A percentile compares a stretch with the other conserved stretches of the same genome.
phyloP scores from a whole-genome alignment of 2,329 filamentous ascomycete genomes.

The Lachnellula arida region DNA sequence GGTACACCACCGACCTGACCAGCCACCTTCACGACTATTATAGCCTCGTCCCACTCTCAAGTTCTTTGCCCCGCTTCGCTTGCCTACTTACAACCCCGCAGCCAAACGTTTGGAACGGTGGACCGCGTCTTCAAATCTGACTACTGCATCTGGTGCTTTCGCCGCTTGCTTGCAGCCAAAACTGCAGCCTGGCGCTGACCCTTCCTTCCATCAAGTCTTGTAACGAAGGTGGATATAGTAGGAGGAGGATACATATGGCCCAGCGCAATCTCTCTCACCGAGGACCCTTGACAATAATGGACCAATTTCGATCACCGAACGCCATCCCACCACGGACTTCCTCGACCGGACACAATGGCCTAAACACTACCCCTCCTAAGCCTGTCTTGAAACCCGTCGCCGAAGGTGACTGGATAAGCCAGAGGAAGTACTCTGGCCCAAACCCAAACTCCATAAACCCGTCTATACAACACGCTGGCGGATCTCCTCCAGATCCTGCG shows the following conservation, averaged over 20 bases:
- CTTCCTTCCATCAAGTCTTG: slow-evolving; percentile 5
- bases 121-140: background rate
- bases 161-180: background rate
- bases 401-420: slow-evolving; percentile 57
- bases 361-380: slow-evolving; percentile 23
- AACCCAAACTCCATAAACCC: slow-evolving; percentile 21
- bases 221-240: slow-evolving; percentile 5
- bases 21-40: too few species aligned
- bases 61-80: background rate
- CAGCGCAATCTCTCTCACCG: slow-evolving; percentile 14
- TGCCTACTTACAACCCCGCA: background rate
- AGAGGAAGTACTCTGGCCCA: slow-evolving; percentile 32
- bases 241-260: slow-evolving; percentile 6
- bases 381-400: slow-evolving; percentile 49
- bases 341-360: slow-evolving; percentile 49
- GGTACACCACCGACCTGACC: too few species aligned
- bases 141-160: background rate
- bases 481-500: slow-evolving; percentile 18
- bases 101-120: background rate
- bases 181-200: slow-evolving; percentile 10
- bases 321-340: slow-evolving; percentile 71
- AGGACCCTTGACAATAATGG: slow-evolving; percentile 19
- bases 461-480: slow-evolving; percentile 16
- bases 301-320: slow-evolving; percentile 47
- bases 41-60: too few species aligned